phyloP scores from a whole-genome alignment of 306 rosid genomes.

The Trifolium fragiferum region DNA sequence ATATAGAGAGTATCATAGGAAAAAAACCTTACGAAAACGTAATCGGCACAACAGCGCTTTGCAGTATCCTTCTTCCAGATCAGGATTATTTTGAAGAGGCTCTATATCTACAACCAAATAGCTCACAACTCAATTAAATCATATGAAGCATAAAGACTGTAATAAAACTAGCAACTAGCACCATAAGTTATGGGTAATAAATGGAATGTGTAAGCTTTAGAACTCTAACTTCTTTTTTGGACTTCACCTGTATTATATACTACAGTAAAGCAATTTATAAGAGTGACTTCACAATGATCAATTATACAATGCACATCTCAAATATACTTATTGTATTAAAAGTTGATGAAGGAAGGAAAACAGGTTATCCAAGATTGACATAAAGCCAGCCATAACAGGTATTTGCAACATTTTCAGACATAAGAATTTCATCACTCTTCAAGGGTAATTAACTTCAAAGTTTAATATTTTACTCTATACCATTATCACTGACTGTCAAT shows the following conservation, averaged over 20 bases:
- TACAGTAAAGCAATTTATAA: slow-evolving; percentile 8
- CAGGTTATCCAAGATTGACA: slow-evolving; percentile 19
- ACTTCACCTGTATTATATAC: slow-evolving; percentile 17
- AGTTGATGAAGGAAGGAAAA: slow-evolving; percentile 5
- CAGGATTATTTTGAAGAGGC: slow-evolving; percentile 74
- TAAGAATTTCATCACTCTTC: slow-evolving; percentile 30
- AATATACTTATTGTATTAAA: slow-evolving; percentile 26
- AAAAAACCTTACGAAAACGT: slow-evolving; percentile 99
- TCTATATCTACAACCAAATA: slow-evolving; percentile 71
- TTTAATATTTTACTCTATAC: slow-evolving; percentile 14
- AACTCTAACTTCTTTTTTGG: slow-evolving; percentile 10
- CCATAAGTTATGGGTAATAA: slow-evolving; percentile 15
- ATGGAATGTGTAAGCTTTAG: not conserved
- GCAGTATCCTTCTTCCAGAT: slow-evolving; percentile 96
- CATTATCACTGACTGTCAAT: slow-evolving; percentile 16
- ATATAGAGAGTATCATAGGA: slow-evolving; percentile 64
- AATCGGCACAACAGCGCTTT: slow-evolving; percentile 90
- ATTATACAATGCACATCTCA: slow-evolving; percentile 1
- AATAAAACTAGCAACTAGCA: slow-evolving; percentile 39
- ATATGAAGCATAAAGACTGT: slow-evolving; percentile 31
- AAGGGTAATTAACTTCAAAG: slow-evolving; percentile 26
- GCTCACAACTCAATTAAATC: slow-evolving; percentile 39
- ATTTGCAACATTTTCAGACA: slow-evolving; percentile 23
- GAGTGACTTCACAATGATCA: slow-evolving; percentile 15
- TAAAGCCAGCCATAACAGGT: slow-evolving; percentile 17